Evolutionary conservation across 129 eudicot genomes (phyloP).

Genomic region (Pseudognaphalium luteoalbum): DNA sequence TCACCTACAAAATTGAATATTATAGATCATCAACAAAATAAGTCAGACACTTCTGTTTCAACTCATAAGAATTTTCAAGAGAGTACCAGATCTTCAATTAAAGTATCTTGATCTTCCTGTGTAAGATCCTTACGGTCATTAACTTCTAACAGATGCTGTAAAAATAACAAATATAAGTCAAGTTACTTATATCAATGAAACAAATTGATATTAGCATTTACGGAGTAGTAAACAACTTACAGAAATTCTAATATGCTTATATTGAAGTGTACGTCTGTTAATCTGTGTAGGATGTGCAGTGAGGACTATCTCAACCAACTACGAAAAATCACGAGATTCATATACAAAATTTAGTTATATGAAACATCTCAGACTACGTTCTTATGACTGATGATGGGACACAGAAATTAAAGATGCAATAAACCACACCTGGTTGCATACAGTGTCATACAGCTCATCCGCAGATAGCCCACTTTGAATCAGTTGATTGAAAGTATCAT

Average conservation of each 20-base stretch:
- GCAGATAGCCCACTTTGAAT: constrained; percentile 84
- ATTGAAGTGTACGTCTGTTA: constrained; percentile 90
- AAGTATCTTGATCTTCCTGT: constrained; percentile 84
- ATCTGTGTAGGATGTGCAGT: constrained; percentile 99
- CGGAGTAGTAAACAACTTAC: constrained; percentile 42
- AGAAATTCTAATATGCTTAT: constrained; percentile 85
- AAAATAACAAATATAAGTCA: constrained; percentile 2
- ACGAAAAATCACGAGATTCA: constrained; percentile 27
- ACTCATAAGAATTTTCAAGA: constrained; percentile 11
- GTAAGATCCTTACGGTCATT: constrained; percentile 86
- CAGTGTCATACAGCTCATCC: constrained; percentile 72
- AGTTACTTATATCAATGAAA: background rate
- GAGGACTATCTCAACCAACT: constrained; percentile 95
- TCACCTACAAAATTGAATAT: constrained; percentile 52
- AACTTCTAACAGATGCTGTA: constrained; percentile 88
- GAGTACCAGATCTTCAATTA: constrained; percentile 92
- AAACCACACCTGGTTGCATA: constrained; percentile 79
- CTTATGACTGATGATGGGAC: background rate
- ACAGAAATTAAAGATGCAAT: constrained; percentile 10
- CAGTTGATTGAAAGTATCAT: constrained; percentile 81
- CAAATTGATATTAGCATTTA: background rate
- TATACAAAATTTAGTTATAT: background rate
- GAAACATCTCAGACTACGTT: background rate
- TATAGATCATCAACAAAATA: constrained; percentile 20
- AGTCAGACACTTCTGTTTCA: background rate